Base-by-base conservation (phyloP, 352 stramenopile genomes). In the Pythium dissotocum region DNA sequence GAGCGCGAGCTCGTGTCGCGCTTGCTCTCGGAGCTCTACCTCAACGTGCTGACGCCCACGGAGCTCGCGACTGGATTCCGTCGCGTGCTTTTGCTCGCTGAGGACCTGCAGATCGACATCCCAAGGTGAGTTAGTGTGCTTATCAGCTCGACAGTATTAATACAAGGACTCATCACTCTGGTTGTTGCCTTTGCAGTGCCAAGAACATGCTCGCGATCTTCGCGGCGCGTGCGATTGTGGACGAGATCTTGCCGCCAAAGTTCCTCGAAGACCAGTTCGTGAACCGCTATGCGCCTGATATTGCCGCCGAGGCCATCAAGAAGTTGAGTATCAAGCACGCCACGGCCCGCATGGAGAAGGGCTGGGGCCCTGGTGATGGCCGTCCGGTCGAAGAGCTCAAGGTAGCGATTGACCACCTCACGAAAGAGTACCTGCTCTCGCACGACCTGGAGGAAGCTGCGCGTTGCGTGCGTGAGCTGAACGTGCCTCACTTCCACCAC, bases 221-320 rank as follows among this genome's bases (percentile, higher is more conserved):
- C 82, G 81, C 98, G 33, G 98, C 98, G 5, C 91, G 98, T 26
- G 97, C 97, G 6, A 96, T 99, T 10, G 97, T 99, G 40, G 98
- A 99, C 71, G 98, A 99, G 74, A 97, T 99, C 36, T 72, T 99
- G 13, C 95, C 98, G 38, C 98, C 98, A 21, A 98, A 95, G 44
- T 99, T 99, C 71, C 75, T 99, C 13, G 96, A 97, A 60, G 96
- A 99, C 67, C 91, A 95, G 36, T 97, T 99, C 73, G 97, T 99
- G 68, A 77, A 90, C 62, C 84, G 87, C 40, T 97, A 98, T 61
- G 95, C 95, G 16, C 94, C 97, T 40, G 82, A 93, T 53, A 97
- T 99, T n/a, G 93, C 98, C 12, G 91, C 95, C 13, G 96, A 98
- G 63, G 96, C 97, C 7, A 97, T 99, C 67, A 90, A 97, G 75